Conservation (phyloP, 176 grass and related monocot genomes). For the Oryza longistaminata region DNA sequence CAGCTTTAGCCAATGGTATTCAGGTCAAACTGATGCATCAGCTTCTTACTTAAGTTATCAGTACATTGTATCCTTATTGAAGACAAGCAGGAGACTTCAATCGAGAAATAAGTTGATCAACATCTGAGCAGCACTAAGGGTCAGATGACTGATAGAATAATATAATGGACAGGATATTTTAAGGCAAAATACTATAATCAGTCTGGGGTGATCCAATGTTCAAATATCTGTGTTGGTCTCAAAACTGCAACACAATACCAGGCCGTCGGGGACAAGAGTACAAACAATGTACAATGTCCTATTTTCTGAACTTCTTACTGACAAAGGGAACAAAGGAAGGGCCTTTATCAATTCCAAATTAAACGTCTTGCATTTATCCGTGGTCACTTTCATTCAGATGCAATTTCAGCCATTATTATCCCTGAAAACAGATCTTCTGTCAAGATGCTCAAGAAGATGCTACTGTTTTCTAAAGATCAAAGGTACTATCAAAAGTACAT, state of each 20-base stretch:
- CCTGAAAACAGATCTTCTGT: neutral
- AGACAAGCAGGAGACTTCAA: neutral
- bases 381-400: neutral
- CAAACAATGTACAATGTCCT: neutral
- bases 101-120: neutral
- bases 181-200: neutral
- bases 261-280: neutral
- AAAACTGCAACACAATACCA: neutral
- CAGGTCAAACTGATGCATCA: neutral
- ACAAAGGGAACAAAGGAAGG: neutral
- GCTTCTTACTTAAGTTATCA: neutral
- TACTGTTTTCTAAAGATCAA: neutral
- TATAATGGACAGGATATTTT: neutral
- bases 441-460: neutral
- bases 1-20: constrained; percentile 1
- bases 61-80: neutral
- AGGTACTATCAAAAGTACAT: neutral
- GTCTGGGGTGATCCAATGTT: neutral
- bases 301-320: neutral
- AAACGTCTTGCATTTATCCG: neutral
- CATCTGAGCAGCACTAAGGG: neutral
- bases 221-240: neutral
- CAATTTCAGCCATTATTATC: neutral
- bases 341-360: neutral
- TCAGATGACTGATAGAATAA: neutral